Evolutionary conservation across 2,329 filamentous ascomycete species (phyloP), one percentile per base, ranked within the genome.

Genomic region (Xylariaceae sp.): DNA sequence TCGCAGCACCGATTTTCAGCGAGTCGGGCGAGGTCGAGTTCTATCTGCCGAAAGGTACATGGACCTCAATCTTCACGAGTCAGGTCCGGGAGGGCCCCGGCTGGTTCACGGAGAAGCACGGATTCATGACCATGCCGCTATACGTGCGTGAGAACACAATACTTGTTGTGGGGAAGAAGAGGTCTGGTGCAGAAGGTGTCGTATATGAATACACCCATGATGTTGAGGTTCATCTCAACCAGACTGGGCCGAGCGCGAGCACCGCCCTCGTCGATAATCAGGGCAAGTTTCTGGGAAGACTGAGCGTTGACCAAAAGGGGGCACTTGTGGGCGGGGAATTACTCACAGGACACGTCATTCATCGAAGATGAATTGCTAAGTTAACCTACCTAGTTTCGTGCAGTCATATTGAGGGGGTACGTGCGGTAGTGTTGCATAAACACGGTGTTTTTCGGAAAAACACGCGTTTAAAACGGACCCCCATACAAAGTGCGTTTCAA

Each of bases 1-100:
- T 89, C 6, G 81, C 83, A 0, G 78, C 75, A 4, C 79, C 79
- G 19, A 83, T 91, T 3, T 91, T 91, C 64, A 87, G 87, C 4
- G 84, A 87, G 65, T 75, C 76, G 1, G 84, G 83, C 0, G 77
- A 78, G 37, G 84, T 85, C 0, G 80, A 85, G 53, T 86, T 87
- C 67, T 89, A 89, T 67, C 72, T 86, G 12, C 72, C 80, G 59
- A 61, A 66, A 63, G 72, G 78, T 51, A 68, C 65, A 63, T 75
- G 78, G 79, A 76, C 77, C 31, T 72, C 71, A 11, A 73, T 72
- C 66, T 73, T 81, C 64, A 77, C 74, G 57, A 69, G 77, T 61
- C 74, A 76, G 71, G 64, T 77, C 59, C 68, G 78, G 63, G 68
- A 73, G 45, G 75, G 80, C 31, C 75, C 79, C 0, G 74, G 73